Evolutionary conservation across 2,329 filamentous ascomycete species (phyloP).

Genomic region (Calonectria pseudoreteaudii): DNA sequence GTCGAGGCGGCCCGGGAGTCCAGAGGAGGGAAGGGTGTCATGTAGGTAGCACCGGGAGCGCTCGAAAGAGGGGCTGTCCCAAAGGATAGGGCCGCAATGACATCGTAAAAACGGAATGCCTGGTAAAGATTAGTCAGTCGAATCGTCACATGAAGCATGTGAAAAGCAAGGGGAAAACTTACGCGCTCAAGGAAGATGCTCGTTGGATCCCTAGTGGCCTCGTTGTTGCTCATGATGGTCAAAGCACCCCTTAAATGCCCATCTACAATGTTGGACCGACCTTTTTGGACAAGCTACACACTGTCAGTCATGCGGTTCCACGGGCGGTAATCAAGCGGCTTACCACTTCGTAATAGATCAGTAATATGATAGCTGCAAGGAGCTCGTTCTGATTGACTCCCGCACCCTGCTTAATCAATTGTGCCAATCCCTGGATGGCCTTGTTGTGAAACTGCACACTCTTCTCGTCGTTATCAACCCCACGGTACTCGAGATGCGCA

Average conservation of each 20-base stretch:
- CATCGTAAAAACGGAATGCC: constrained; percentile 75
- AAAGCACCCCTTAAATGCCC: constrained; percentile 72
- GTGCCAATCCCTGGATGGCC: constrained; percentile 68
- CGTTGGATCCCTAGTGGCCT: constrained; percentile 60
- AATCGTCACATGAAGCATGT: neutral
- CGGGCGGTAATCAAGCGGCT: constrained; percentile 38
- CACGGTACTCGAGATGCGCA: constrained; percentile 81
- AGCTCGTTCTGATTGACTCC: constrained; percentile 67
- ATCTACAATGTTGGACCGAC: constrained; percentile 69
- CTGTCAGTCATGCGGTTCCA: constrained; percentile 17
- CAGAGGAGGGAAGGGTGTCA: constrained; percentile 60
- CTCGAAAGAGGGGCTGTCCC: constrained; percentile 68
- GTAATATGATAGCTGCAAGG: constrained; percentile 69
- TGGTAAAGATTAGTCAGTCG: constrained; percentile 46
- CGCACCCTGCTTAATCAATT: constrained; percentile 65
- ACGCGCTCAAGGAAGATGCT: constrained; percentile 70
- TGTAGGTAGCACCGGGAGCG: constrained; percentile 59
- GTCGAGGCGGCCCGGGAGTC: constrained; percentile 58
- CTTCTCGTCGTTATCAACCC: constrained; percentile 64
- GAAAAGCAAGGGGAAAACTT: constrained; percentile 30
- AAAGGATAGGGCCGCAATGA: constrained; percentile 72
- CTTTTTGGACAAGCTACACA: constrained; percentile 68
- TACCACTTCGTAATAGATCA: constrained; percentile 74
- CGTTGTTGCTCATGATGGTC: constrained; percentile 67
- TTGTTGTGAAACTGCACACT: constrained; percentile 70